Evolutionary conservation across 305 asterid genomes (phyloP), one percentile per base, ranked within the genome.

Genomic region (Solanum hybrid): DNA sequence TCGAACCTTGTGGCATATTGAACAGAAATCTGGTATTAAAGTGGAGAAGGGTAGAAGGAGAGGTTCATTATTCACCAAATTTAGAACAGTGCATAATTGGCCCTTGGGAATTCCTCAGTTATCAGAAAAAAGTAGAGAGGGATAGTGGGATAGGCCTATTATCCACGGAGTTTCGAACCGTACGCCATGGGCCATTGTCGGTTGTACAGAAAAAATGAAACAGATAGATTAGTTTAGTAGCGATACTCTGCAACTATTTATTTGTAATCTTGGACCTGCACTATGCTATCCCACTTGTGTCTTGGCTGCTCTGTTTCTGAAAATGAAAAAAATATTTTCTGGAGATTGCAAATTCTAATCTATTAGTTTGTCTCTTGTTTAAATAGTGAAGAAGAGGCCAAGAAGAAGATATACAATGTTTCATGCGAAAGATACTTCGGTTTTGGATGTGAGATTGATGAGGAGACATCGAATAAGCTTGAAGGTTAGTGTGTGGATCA

Each of bases 401-500:
- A 93, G 92, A 94, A 93, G 95, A 97, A 94, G 94, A 97, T 97
- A 90, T 98, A 97, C 89, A 97, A 97, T 87, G 97, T 97, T 33
- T 97, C 99, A 0, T 97, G 99, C 86, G 98, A 95, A 91, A 94
- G 98, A 92, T 97, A 97, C 93, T 95, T 97, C 39, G 99, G 99
- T 13, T 97, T 97, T 90, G 99, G 99, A 33, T 97, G 99, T 79
- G 99, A 96, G 94, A 92, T 97, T 91, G 99, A 97, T 17, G 99
- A 97, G 93, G 99, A 97, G 93, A 96, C 99, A 2, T 95, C 99
- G 5, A 97, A 97, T 93, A 97, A 96, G 94, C 98, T 97, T 70
- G 99, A 96, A 95, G 99, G 99, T 97, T 57, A 86, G 85, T 12
- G 90, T 26, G 38, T 82, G 11, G 4, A 82, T 86, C 51, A 10